Evolutionary conservation across 176 grass and related monocot species (phyloP).

Genomic region (Oryza brachyantha): DNA sequence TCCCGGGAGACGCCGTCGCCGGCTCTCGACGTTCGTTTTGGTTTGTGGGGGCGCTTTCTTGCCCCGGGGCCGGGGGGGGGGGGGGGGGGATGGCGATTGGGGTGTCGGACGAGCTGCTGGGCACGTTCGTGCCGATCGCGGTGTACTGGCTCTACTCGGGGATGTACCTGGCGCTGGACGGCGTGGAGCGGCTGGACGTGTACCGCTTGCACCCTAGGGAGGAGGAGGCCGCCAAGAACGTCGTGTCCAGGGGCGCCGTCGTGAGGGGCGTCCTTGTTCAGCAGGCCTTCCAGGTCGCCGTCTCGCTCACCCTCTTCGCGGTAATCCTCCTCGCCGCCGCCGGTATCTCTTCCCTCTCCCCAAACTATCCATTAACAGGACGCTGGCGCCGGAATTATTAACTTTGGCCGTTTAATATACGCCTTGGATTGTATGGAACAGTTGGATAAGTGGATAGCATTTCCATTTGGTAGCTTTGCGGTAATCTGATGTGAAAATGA

Average conservation of each 20-base stretch:
- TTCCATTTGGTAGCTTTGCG: background rate
- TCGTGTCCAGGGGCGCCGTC: conserved; percentile 62
- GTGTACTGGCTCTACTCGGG: conserved; percentile 92
- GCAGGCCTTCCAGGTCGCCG: conserved; percentile 71
- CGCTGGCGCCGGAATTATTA: too few species aligned
- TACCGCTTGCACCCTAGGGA: conserved; percentile 74
- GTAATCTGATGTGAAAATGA: background rate
- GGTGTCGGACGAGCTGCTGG: conserved; percentile 81
- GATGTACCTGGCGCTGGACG: conserved; percentile 57
- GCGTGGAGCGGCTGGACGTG: conserved; percentile 35
- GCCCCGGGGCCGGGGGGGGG: background rate
- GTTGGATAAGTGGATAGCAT: too few species aligned
- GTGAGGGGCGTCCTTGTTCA: conserved; percentile 86
- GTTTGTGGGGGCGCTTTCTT: background rate
- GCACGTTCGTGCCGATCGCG: conserved; percentile 81
- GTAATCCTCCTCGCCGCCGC: conserved; percentile 33
- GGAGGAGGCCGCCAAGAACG: conserved; percentile 64
- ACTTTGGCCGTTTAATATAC: too few species aligned
- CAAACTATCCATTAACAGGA: background rate
- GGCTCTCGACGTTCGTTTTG: background rate
- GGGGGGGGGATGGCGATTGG: conserved; percentile 72
- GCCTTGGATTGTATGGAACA: too few species aligned
- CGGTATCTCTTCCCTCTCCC: background rate
- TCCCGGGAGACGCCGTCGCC: too few species aligned
- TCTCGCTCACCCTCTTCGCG: conserved; percentile 73